Evolutionary conservation across 129 eudicot genomes (phyloP).

Genomic region (Dittrichia graveolens): DNA sequence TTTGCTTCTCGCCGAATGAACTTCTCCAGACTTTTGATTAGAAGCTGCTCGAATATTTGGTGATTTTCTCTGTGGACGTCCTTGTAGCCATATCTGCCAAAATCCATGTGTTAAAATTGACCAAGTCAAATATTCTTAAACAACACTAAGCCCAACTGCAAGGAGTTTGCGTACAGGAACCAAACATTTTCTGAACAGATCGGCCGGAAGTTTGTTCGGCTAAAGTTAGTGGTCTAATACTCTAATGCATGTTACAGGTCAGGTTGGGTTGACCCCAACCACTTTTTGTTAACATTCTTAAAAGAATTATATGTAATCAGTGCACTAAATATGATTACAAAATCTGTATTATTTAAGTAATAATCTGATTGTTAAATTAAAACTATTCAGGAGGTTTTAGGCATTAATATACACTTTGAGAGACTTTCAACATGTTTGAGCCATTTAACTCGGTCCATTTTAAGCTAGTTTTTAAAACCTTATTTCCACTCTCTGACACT

Average conservation of each 20-base stretch:
- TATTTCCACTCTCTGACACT: too few relatives aligned
- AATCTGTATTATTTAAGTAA: too few relatives aligned
- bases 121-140: neutral
- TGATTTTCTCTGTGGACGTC: slow-evolving; percentile 92
- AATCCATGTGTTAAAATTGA: slow-evolving; percentile 5
- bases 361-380: too few relatives aligned
- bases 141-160: neutral
- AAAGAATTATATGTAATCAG: too few relatives aligned
- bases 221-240: too few relatives aligned
- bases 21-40: slow-evolving; percentile 90
- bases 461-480: neutral
- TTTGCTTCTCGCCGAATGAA: slow-evolving; percentile 96
- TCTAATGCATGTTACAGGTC: too few relatives aligned
- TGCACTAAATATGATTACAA: too few relatives aligned
- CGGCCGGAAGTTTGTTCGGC: too few relatives aligned
- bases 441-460: neutral
- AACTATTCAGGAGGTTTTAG: neutral
- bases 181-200: too few relatives aligned
- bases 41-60: slow-evolving; percentile 78
- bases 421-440: neutral
- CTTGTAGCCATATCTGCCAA: slow-evolving; percentile 87
- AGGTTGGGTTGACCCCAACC: neutral
- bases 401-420: neutral
- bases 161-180: too few relatives aligned
- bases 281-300: neutral